These are phyloP conservation scores for Filobasidium uniguttulatum DNA, from an alignment of 1,284 basidiomycete genomes.

Conservation along the genomic window DNA sequence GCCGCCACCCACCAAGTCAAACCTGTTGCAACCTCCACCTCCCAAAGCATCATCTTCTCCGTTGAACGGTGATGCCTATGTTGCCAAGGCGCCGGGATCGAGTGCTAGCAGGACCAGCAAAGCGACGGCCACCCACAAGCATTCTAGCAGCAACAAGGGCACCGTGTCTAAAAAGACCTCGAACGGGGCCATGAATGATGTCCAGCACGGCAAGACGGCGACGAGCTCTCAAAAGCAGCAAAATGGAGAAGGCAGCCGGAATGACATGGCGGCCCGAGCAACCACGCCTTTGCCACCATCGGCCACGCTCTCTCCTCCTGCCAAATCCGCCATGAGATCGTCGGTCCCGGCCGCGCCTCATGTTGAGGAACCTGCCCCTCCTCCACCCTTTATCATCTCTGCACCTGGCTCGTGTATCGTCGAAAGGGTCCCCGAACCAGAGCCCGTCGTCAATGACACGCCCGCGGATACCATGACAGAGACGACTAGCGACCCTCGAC, in stretches of 20 bases:
- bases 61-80: conserved; percentile 2
- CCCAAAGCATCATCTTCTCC: conserved; percentile 8
- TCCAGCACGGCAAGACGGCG: no score
- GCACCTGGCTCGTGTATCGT: conserved; percentile 11
- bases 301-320: conserved; percentile 27
- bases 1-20: conserved; percentile 8
- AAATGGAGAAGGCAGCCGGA: conserved; percentile 5
- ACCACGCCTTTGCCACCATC: conserved; percentile 28
- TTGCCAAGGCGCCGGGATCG: neutral
- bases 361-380: conserved; percentile 1
- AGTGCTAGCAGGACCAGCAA: neutral
- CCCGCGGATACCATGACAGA: neutral
- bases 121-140: conserved; percentile 2
- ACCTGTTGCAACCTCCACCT: conserved; percentile 10
- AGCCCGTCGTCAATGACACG: neutral
- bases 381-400: conserved; percentile 12
- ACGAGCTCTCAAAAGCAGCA: conserved; percentile 1
- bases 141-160: conserved; percentile 1
- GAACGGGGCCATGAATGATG: conserved; percentile 5
- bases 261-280: conserved; percentile 11
- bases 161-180: neutral
- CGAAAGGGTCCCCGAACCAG: neutral
- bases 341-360: conserved; percentile 14
- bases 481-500: neutral
- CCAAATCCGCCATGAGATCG: conserved; percentile 34